phyloP scores from a whole-genome alignment of 1,284 basidiomycete genomes.

The Paramarasmius palmivorus region DNA sequence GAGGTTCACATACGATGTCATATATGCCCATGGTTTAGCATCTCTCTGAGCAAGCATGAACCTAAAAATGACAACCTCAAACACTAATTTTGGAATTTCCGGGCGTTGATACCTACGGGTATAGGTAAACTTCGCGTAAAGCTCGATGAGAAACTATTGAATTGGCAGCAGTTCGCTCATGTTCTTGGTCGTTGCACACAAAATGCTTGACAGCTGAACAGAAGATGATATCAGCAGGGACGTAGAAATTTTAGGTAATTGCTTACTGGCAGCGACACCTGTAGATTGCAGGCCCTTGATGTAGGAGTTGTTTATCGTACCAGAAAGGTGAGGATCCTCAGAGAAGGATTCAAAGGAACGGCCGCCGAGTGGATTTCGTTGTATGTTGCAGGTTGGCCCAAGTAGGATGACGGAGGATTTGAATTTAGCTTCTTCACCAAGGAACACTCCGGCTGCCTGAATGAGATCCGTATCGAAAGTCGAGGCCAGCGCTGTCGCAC shows the following conservation, averaged over 20 bases:
- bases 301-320: constrained; percentile 61
- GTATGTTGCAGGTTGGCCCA: constrained; percentile 73
- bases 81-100: neutral
- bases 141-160: constrained; percentile 64
- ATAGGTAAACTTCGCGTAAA: constrained; percentile 70
- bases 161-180: constrained; percentile 62
- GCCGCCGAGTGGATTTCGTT: constrained; percentile 60
- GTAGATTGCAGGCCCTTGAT: constrained; percentile 65
- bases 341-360: constrained; percentile 73
- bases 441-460: constrained; percentile 52
- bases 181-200: constrained; percentile 67
- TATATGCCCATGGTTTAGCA: constrained; percentile 59
- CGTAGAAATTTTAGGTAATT: neutral
- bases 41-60: constrained; percentile 68
- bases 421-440: constrained; percentile 63
- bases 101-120: constrained; percentile 50
- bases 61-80: constrained; percentile 26
- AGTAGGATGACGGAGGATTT: constrained; percentile 64
- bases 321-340: constrained; percentile 62
- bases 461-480: constrained; percentile 63
- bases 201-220: constrained; percentile 48
- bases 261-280: constrained; percentile 56
- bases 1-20: constrained; percentile 49
- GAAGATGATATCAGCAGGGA: too few species aligned
- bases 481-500: constrained; percentile 64